Conservation (phyloP, 139 green algal species). For the Chlamydomonas incerta region DNA sequence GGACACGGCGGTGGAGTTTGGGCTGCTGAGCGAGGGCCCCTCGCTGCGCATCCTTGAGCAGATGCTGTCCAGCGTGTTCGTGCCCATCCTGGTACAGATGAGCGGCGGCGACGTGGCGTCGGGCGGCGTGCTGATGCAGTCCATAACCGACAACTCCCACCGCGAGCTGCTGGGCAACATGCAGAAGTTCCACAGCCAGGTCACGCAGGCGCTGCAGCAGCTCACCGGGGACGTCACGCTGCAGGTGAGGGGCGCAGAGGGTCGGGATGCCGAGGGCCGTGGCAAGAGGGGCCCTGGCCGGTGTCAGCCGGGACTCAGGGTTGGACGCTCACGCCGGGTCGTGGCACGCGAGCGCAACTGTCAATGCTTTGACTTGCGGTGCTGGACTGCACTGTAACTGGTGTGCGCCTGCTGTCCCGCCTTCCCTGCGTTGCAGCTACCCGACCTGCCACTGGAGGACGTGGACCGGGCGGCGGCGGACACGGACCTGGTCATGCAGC, state of each 20-base stretch:
- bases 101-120: conserved; percentile 24
- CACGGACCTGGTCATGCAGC: conserved; percentile 58
- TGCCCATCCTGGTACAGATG: conserved; percentile 68
- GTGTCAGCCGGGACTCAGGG: too few relatives aligned
- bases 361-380: too few relatives aligned
- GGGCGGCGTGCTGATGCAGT: conserved; percentile 42
- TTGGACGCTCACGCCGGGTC: too few relatives aligned
- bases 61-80: conserved; percentile 66
- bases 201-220: conserved; percentile 76
- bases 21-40: conserved; percentile 67
- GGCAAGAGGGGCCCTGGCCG: too few relatives aligned
- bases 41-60: conserved; percentile 69
- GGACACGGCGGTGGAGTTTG: conserved; percentile 66
- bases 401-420: too few relatives aligned
- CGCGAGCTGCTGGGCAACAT: conserved; percentile 75
- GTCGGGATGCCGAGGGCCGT: neutral
- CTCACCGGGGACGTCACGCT: conserved; percentile 76
- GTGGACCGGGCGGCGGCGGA: conserved; percentile 57
- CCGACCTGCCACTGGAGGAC: conserved; percentile 60
- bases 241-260: conserved; percentile 8
- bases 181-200: conserved; percentile 80
- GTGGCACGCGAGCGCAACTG: too few relatives aligned
- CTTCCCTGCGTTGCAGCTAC: conserved; percentile 48
- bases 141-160: conserved; percentile 46
- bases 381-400: too few relatives aligned